Base-by-base conservation (phyloP, 306 rosid genomes). In the Prinsepia uniflora region DNA sequence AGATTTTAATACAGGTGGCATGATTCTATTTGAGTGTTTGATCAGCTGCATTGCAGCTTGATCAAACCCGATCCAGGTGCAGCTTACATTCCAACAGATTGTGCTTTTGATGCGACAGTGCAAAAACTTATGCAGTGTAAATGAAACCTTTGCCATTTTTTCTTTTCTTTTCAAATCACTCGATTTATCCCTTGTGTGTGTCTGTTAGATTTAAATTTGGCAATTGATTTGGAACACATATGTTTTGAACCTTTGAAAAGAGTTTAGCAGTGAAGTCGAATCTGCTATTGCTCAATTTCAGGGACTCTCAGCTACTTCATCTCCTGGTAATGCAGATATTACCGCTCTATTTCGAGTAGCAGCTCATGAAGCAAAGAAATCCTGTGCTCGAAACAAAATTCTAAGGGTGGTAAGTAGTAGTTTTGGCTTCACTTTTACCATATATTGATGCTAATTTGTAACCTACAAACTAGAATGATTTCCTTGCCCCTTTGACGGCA, bases 321-420 rank as follows among this genome's bases (percentile, higher is more conserved):
- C 96, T 20, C 65, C 82, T 73, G 76, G 75, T 70, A 88, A 82
- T 71, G 92, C 96, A 17, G 99, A 94, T 81, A 95, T 94, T 71
- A 91, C 97, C 66, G 52, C 68, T 80, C 84, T 94, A 68, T 91
- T 94, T 69, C 87, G 82, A 7, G 76, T 87, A 49, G 97, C 95
- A 39, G 81, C 92, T 72, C 89, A 87, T 45, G 99, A 94, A 87
- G 90, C 99, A 60, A 89, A 74, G 84, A 94, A 86, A 68, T 91
- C 96, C 5, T 88, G 85, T 11, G 40, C 75, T 48, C 87, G 81
- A 59, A 91, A 86, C 77, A 96, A 95, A 52, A 84, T 88, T 63
- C 71, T 91, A 43, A 84, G 99, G 81, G 96, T 92, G 81, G 97
- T 92, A 70, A 80, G 89, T 74, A 12, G 54, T 45, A 39, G 22